Conservation (phyloP, 2,329 filamentous ascomycete genomes). For the Ascochyta fabae region DNA sequence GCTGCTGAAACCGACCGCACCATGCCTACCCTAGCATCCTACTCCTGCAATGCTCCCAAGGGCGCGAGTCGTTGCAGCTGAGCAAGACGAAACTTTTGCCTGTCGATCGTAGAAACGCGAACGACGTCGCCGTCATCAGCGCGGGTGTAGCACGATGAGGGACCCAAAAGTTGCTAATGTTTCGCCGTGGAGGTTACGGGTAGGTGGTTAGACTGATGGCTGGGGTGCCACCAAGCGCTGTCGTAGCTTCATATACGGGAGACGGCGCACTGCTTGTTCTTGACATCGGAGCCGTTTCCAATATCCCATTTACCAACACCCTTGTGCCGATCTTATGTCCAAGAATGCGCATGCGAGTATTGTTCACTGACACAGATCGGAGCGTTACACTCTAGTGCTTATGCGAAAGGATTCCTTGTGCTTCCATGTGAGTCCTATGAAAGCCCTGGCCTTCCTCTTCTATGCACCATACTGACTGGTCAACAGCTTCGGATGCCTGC, state of each 20-base stretch:
- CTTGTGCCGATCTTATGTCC: constrained; percentile 38
- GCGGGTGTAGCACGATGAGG: constrained; percentile 11
- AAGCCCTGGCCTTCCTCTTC: constrained; percentile 32
- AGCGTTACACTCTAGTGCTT: constrained; percentile 41
- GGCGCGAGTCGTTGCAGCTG: constrained; percentile 45
- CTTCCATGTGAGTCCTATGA: constrained; percentile 45
- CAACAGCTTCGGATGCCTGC: constrained; percentile 38
- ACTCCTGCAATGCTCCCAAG: constrained; percentile 40
- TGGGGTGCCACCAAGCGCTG: constrained; percentile 8
- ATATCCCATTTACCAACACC: constrained; percentile 37
- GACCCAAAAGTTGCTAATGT: constrained; percentile 1
- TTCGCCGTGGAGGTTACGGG: constrained; percentile 8
- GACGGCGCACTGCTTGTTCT: constrained; percentile 15
- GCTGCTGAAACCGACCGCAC: constrained; percentile 33
- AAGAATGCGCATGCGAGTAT: constrained; percentile 27
- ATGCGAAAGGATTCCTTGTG: constrained; percentile 41
- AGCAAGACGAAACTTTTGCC: constrained; percentile 36
- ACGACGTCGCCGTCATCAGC: constrained; percentile 19
- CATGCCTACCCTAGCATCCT: constrained; percentile 41
- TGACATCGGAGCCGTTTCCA: constrained; percentile 27
- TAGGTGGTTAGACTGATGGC: constrained; percentile 4
- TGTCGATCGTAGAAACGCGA: constrained; percentile 33
- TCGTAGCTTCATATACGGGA: constrained; percentile 18
- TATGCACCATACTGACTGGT: constrained; percentile 35
- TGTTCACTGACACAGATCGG: constrained; percentile 40